Evolutionary conservation across 805 yeast genomes (phyloP), one percentile per base, ranked within the genome.

Genomic region (Naumovozyma dairenensis): DNA sequence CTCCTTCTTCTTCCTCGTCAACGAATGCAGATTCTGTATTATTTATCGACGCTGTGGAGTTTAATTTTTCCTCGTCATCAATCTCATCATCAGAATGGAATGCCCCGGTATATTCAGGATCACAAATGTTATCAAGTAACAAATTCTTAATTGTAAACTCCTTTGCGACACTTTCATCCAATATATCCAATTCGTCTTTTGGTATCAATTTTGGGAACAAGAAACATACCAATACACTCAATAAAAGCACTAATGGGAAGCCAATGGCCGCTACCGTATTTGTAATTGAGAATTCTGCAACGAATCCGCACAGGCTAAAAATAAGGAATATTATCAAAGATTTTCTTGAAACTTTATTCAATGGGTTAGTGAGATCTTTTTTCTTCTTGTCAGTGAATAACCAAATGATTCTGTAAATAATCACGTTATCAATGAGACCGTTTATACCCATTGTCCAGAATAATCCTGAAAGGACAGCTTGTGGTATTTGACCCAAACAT

Each of bases 381-480:
- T 65, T 63, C 20, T 63, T 64, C 8, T 62, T 57, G 40, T 86
- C 94, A 2, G 78, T 64, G 39, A 74, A 69, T 0, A 86, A 39
- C 54, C 69, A 83, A 21, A 79, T 53, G 4, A 89, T 59, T 37
- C 81, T 69, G 33, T 69, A 64, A 3, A 80, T 64, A 4, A 89
- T 72, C 3, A 66, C 76, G 49, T 82, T 84, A 4, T 67, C 72
- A 37, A 78, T 66, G 15, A 89, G 52, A 0, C 95, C 94, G 1
- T 79, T 72, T 1, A 84, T 65, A 0, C 95, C 96, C 97, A 89
- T 89, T 40, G 84, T 74, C 67, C 86, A 87, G 54, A 92, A 89
- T 30, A 92, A 64, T 0, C 98, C 98, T 0, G 96, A 82, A 14
- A 89, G 63, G 1, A 89, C 94, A 6, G 93, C 92, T 53, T 89